Evolutionary conservation across 192 early-diverging fungal species (phyloP), one percentile per base, ranked within the genome.

Genomic region (Geranomyces variabilis): DNA sequence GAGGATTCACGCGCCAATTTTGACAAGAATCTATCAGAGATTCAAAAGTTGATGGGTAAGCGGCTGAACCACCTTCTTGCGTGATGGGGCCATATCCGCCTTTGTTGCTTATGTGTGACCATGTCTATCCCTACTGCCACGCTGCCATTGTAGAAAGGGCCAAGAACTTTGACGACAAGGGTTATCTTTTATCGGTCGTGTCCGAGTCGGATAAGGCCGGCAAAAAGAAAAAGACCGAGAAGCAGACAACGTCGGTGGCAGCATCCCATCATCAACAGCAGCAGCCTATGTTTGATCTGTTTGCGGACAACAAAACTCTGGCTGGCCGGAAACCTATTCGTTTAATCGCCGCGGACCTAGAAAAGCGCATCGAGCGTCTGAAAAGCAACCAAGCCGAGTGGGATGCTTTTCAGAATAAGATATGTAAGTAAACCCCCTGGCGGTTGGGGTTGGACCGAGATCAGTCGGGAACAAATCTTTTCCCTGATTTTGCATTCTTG

Each of bases 381-480:
- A 84, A 82, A 51, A 79, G 61, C 9, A 86, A 84, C 61, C 85
- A 83, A 36, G 62, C 66, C 14, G 80, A 86, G 45, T 86, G 85
- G 85, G 85, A 86, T 55, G 70, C 73, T 15, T 81, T 86, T 47
- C 82, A 86, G 56, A 66, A 67, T 7, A 65, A 66, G 66, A 83
- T 86, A 21, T 21, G 83, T 84, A 34, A 58, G 76, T 78, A n/a
- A n/a, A n/a, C n/a, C n/a, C n/a, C n/a, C 19, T n/a, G 46, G 19
- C 12, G 46, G 19, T 47, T 47, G 46, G 12, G 46, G 46, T n/a
- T n/a, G n/a, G n/a, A n/a, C n/a, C 46, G 12, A 47, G 46, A 14
- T 47, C 46, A 47, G 19, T 14, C 19, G 46, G 46, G 46, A 47
- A 47, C 46, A 47, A 14, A 19, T 12, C 46, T 12, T 14, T 14